Base-by-base conservation (phyloP, 2,329 filamentous ascomycete genomes). In the Aspergillus calidoustus region DNA sequence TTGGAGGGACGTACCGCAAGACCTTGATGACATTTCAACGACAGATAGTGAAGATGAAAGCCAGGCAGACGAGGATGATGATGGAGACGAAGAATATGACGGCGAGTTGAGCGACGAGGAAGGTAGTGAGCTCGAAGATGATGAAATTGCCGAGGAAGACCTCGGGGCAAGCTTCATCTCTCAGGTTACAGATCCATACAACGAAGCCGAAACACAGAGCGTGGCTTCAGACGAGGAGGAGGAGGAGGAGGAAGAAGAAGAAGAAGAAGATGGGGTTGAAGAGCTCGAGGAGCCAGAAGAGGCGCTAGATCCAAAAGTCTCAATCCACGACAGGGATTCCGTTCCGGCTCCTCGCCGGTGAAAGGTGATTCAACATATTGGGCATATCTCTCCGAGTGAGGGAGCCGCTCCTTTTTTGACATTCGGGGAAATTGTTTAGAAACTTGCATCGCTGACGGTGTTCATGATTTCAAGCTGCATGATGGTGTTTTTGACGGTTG, bases 21-120 rank as follows among this genome's bases (percentile, higher is more conserved):
- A 96, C 54, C 79, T 97, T 28, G 91, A 93, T 47, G 91, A 97
- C 57, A 98, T 98, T 69, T 93, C 91, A 0, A 91, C 90, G 56
- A 96, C 91, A 49, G 93, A 95, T 64, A 88, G 84, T 34, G 84
- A 86, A 66, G 80, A 79, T 4, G 82, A 81, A 48, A 76, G 76
- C 3, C 74, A 77, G 1, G 73, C 74, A 3, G 79, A 80, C 0
- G 82, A 81, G 3, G 79, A 79, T 1, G 74, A 76, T 3, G 80
- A 80, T 0, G 85, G 79, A 0, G 77, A 80, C 5, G 77, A 69
- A 62, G 74, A 66, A 5, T 77, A 80, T 25, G 79, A 71, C 63
- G 74, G 65, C 11, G 72, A 72, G 30, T 56, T 73, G 57, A 84
- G 81, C 49, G 86, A 87, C 17, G 84, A 86, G 38, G 83, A 84